phyloP scores from a whole-genome alignment of 495 filamentous ascomycete species.

The Penicillium desertorum region DNA sequence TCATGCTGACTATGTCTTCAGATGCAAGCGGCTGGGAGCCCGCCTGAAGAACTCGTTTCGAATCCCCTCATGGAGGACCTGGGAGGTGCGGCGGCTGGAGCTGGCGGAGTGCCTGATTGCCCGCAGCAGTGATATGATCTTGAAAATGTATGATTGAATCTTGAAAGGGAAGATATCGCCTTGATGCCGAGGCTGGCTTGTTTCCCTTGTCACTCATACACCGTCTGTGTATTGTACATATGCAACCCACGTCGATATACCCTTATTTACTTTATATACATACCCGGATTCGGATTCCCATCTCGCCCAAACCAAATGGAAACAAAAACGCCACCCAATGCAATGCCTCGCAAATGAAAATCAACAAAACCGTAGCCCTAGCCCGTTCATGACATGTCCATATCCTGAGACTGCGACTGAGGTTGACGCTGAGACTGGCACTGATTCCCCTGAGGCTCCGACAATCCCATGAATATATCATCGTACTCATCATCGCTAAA shows the following conservation, averaged over 20 bases:
- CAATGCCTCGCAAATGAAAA: slow-evolving; percentile 11
- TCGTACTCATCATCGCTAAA: slow-evolving; percentile 61
- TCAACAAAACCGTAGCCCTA: not conserved
- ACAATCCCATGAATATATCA: slow-evolving; percentile 48
- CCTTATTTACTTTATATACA: slow-evolving; percentile 26
- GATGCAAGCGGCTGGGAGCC: slow-evolving; percentile 96
- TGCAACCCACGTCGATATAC: slow-evolving; percentile 29
- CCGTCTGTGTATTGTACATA: slow-evolving; percentile 31
- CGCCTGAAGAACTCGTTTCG: slow-evolving; percentile 84
- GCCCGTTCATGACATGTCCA: slow-evolving; percentile 40
- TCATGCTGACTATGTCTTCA: slow-evolving; percentile 25
- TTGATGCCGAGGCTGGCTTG: slow-evolving; percentile 3
- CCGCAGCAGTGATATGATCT: slow-evolving; percentile 36
- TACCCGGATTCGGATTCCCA: slow-evolving; percentile 5
- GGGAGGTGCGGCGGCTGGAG: slow-evolving; percentile 25
- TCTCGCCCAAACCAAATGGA: not conserved
- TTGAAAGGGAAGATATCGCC: slow-evolving; percentile 1
- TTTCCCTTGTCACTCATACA: slow-evolving; percentile 5
- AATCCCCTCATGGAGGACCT: slow-evolving; percentile 54
- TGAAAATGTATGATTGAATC: slow-evolving; percentile 5
- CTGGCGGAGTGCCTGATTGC: slow-evolving; percentile 40
- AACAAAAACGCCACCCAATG: slow-evolving; percentile 24
- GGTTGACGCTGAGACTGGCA: not conserved
- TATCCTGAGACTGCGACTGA: slow-evolving; percentile 31
- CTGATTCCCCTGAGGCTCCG: slow-evolving; percentile 18